These are phyloP conservation scores for Tulasnella calospora DNA, from an alignment of 768 basidiomycete species.

Conservation along the genomic window DNA sequence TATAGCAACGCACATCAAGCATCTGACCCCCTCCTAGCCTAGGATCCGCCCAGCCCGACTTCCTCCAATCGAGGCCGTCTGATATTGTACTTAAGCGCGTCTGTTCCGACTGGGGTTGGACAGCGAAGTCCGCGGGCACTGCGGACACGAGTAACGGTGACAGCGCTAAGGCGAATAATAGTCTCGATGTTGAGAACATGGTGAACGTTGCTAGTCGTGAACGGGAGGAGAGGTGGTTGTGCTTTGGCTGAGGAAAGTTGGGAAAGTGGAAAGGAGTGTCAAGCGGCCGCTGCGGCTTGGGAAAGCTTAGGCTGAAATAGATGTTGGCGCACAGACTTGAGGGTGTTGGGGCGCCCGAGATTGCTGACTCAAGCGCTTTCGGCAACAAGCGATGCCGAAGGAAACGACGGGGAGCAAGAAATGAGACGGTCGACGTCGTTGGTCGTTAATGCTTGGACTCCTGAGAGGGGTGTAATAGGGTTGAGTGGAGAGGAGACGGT, in stretches of 20 bases:
- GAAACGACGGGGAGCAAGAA: neutral
- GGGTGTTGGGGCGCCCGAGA: neutral
- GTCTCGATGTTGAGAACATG: neutral
- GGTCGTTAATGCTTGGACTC: neutral
- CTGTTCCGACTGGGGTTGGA: neutral
- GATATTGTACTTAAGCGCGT: neutral
- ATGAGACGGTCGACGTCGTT: neutral
- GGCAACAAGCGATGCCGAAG: neutral
- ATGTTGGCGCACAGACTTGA: constrained; percentile 1
- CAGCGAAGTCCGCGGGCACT: neutral
- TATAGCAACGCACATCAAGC: constrained; percentile 56
- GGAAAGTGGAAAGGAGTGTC: neutral
- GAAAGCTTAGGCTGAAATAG: neutral
- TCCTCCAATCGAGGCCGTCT: constrained; percentile 16
- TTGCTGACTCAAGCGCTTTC: constrained; percentile 5
- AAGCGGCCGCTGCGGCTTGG: neutral
- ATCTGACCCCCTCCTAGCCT: constrained; percentile 65
- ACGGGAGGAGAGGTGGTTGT: neutral
- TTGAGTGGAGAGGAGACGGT: neutral
- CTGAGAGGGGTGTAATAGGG: neutral
- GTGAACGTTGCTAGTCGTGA: neutral
- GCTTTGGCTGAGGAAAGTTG: too few species aligned
- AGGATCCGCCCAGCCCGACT: constrained; percentile 56
- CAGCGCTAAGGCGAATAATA: neutral
- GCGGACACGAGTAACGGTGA: neutral